phyloP scores from a whole-genome alignment of 768 basidiomycete genomes.

The Pisolithus tinctorius region DNA sequence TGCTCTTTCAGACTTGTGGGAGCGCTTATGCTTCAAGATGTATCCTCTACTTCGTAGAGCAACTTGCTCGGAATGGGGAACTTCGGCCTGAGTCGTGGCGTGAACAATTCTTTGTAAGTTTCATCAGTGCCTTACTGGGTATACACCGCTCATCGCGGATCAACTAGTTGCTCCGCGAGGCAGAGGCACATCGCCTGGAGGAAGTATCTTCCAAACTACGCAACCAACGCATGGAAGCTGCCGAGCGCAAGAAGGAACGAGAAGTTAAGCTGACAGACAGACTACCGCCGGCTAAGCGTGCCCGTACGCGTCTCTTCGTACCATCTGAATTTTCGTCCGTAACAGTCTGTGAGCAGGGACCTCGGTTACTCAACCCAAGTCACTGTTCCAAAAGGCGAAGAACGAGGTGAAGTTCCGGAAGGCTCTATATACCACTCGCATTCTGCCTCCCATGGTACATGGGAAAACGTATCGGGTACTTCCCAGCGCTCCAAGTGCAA shows the following conservation, averaged over 20 bases:
- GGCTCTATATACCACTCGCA: constrained; percentile 47
- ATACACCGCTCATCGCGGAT: constrained; percentile 5
- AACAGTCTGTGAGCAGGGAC: constrained; percentile 29
- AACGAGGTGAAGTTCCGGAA: constrained; percentile 63
- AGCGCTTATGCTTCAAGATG: constrained; percentile 51
- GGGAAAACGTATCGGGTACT: constrained; percentile 40
- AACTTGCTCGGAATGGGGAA: constrained; percentile 34
- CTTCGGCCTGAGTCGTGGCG: constrained; percentile 59
- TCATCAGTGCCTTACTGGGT: neutral
- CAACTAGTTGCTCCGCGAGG: constrained; percentile 45
- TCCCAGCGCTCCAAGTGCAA: constrained; percentile 27
- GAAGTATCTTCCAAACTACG: constrained; percentile 57
- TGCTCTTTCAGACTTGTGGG: constrained; percentile 55
- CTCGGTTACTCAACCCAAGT: constrained; percentile 44
- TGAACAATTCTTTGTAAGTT: constrained; percentile 59
- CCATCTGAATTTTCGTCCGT: constrained; percentile 6
- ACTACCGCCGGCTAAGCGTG: constrained; percentile 60
- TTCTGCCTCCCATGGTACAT: constrained; percentile 45
- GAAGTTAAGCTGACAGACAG: constrained; percentile 71
- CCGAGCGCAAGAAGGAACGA: constrained; percentile 69
- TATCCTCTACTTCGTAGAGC: constrained; percentile 50
- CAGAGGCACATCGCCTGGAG: constrained; percentile 60
- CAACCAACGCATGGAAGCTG: constrained; percentile 59
- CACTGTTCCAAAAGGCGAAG: constrained; percentile 72
- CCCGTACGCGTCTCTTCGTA: constrained; percentile 24